phyloP scores from a whole-genome alignment of 192 early-diverging fungal species.

The Mortierella claussenii region DNA sequence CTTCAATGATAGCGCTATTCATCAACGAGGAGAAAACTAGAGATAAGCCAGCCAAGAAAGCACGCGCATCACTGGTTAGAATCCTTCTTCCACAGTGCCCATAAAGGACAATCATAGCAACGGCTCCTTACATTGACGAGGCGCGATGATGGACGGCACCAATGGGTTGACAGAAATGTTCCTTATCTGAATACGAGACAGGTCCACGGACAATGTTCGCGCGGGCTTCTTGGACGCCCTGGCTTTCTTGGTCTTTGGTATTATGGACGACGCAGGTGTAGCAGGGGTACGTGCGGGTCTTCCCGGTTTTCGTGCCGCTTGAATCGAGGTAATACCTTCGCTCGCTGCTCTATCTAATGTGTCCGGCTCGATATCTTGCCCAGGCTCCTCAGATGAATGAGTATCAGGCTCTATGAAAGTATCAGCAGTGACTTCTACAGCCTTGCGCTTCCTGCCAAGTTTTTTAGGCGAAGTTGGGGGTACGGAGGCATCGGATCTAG shows the following conservation, averaged over 20 bases:
- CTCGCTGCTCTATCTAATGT: no score
- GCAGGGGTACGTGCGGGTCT: no score
- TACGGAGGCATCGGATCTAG: background rate
- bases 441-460: no score
- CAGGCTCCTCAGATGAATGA: background rate
- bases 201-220: background rate
- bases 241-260: background rate
- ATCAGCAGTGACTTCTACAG: background rate
- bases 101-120: background rate
- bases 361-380: no score
- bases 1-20: slow-evolving; percentile 25
- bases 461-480: no score
- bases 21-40: slow-evolving; percentile 36
- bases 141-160: slow-evolving; percentile 4
- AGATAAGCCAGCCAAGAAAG: no score
- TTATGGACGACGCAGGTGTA: background rate
- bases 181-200: slow-evolving; percentile 29
- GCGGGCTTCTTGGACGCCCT: slow-evolving; percentile 1
- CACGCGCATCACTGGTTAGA: background rate
- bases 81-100: background rate
- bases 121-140: slow-evolving; percentile 12
- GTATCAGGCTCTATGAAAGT: background rate
- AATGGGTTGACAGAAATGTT: slow-evolving; percentile 44
- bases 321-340: no score
- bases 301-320: no score